Base-by-base conservation (phyloP, 306 rosid genomes). In the Dryas octopetala region DNA sequence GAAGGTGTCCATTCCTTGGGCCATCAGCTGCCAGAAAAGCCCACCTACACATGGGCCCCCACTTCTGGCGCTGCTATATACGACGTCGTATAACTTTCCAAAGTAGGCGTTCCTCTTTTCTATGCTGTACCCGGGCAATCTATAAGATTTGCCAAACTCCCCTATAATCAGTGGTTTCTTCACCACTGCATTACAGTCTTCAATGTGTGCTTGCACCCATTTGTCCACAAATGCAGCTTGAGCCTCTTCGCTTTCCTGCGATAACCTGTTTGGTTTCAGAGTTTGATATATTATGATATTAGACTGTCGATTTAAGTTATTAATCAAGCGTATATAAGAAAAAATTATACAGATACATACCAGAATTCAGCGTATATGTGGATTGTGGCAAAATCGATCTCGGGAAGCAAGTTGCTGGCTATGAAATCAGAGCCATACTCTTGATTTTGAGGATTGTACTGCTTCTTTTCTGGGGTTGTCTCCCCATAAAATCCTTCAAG, bases 401-500 rank as follows among this genome's bases (percentile, higher is more conserved):
- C 74, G 4, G 74, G 68, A 28, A 89, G 60, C 62, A 81, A 85
- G 74, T 84, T 67, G 69, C 67, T 83, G 71, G 53, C 75, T 12
- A 86, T 12, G 76, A 91, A 89, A 72, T 89, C 89, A 0, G 89
- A 80, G 1, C 92, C 94, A 68, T 83, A 78, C 78, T 83, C 80
- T 55, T 58, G 86, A 16, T 85, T 84, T 53, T 47, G 40, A 6
- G 91, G 91, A 68, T 85, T 91, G 75, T 70, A 78, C 66, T 86
- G 86, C 76, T 70, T 84, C 78, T 83, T 84, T 4, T 77, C 87
- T 14, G 82, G 76, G 6, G 52, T 79, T 10, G 88, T 84, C 64
- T 80, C 83, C 16, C 94, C 91, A 73, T 89, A 84, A 60, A 91
- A 91, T 23, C 94, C 97, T 79, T 89, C 97, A 86, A 89, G 80